Conservation (phyloP, 2,329 filamentous ascomycete species). For the Cladosporium sp. region DNA sequence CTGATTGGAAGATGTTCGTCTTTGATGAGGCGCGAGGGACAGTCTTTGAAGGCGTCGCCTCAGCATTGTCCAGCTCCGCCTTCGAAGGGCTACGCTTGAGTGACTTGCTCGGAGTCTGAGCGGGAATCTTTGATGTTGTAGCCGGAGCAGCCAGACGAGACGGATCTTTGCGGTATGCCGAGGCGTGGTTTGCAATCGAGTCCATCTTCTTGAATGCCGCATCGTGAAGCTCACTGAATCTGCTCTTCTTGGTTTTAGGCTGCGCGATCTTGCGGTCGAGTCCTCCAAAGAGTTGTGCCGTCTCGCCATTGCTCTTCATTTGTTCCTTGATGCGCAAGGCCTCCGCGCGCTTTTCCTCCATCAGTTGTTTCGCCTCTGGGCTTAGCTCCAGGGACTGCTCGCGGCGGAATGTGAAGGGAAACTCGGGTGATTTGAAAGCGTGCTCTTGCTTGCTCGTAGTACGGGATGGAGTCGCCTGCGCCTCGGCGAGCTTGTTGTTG, state of each 20-base stretch:
- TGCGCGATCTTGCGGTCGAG: slow-evolving; percentile 72
- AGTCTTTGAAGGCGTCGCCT: slow-evolving; percentile 24
- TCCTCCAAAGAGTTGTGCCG: slow-evolving; percentile 45
- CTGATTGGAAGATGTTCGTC: slow-evolving; percentile 30
- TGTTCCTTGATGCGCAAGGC: slow-evolving; percentile 70
- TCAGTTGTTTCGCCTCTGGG: slow-evolving; percentile 60
- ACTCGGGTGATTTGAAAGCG: slow-evolving; percentile 57
- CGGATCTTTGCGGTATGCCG: slow-evolving; percentile 66
- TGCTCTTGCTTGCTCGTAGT: slow-evolving; percentile 37
- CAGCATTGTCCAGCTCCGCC: slow-evolving; percentile 65
- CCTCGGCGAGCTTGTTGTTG: slow-evolving; percentile 44
- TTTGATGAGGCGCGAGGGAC: slow-evolving; percentile 31
- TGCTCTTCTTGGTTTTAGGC: slow-evolving; percentile 73
- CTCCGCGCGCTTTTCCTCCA: slow-evolving; percentile 70
- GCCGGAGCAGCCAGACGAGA: slow-evolving; percentile 19
- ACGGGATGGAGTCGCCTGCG: slow-evolving; percentile 63
- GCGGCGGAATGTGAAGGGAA: slow-evolving; percentile 65
- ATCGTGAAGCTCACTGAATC: slow-evolving; percentile 85
- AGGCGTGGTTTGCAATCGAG: slow-evolving; percentile 85
- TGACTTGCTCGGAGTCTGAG: slow-evolving; percentile 31
- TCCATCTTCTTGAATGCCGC: slow-evolving; percentile 97
- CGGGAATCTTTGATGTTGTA: slow-evolving; percentile 47
- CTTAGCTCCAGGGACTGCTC: slow-evolving; percentile 60
- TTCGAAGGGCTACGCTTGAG: slow-evolving; percentile 61
- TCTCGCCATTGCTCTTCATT: slow-evolving; percentile 63